Evolutionary conservation across 2,329 filamentous ascomycete genomes (phyloP).

Genomic region (Rhinocladiella similis): DNA sequence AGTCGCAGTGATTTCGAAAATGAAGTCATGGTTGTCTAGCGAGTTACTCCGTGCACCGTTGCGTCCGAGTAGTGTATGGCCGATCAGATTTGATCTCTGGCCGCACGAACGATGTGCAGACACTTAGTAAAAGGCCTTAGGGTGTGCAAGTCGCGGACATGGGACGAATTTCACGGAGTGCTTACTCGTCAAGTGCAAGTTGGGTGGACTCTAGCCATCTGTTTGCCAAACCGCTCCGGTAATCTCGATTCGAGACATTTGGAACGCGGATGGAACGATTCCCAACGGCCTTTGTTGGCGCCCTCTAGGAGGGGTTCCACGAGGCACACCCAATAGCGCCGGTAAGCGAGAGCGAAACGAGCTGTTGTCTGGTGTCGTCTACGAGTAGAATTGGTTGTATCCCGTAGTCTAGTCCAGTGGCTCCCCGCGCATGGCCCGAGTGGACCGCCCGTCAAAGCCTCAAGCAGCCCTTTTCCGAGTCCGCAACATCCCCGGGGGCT

Average conservation of each 20-base stretch:
- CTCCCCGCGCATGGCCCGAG: neutral
- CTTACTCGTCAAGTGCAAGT: no score
- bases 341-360: slow-evolving; percentile 7
- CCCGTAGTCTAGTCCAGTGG: no score
- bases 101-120: neutral
- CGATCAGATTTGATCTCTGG: neutral
- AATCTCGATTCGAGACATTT: slow-evolving; percentile 25
- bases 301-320: neutral
- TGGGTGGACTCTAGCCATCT: neutral
- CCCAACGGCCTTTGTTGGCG: slow-evolving; percentile 6
- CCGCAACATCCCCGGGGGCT: neutral
- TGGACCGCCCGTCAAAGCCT: neutral
- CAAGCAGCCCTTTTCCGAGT: neutral
- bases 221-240: slow-evolving; percentile 8
- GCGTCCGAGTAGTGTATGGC: no score
- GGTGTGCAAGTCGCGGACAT: no score
- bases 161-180: no score
- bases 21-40: neutral
- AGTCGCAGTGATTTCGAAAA: neutral
- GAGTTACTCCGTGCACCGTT: no score
- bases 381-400: no score
- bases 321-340: slow-evolving; percentile 7
- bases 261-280: slow-evolving; percentile 26
- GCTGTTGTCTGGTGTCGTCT: no score
- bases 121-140: neutral